A percentile compares a stretch with the other conserved stretches of the same genome.
Conservation (phyloP, 805 yeast species). For the Suhomyces kilbournensis region DNA sequence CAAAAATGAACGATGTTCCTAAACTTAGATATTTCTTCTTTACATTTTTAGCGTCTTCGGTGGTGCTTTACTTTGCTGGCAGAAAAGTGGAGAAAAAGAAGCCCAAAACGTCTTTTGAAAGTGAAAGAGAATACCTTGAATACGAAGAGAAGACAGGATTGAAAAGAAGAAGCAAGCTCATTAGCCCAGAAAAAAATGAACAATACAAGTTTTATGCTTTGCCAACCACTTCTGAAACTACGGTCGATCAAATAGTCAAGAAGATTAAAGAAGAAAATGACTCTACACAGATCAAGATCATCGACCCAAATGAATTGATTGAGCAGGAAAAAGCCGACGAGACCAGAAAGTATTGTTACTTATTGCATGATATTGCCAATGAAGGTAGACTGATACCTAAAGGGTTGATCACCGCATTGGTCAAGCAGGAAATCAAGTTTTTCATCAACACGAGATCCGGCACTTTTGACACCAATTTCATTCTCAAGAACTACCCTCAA, state of each 20-base stretch:
- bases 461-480: conserved; percentile 44
- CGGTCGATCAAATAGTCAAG: conserved; percentile 17
- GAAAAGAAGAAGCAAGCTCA: conserved; percentile 46
- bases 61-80: conserved; percentile 29
- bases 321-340: conserved; percentile 43
- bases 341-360: conserved; percentile 46
- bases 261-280: conserved; percentile 7
- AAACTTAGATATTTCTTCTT: conserved; percentile 36
- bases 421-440: conserved; percentile 36
- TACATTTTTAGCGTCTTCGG: conserved; percentile 32
- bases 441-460: conserved; percentile 36
- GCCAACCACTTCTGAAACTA: conserved; percentile 25
- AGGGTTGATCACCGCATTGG: conserved; percentile 51
- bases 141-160: conserved; percentile 50
- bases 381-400: conserved; percentile 30
- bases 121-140: conserved; percentile 48
- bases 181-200: conserved; percentile 34
- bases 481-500: conserved; percentile 59
- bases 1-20: conserved; percentile 17
- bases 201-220: conserved; percentile 42
- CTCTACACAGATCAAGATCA: conserved; percentile 30
- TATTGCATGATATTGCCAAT: conserved; percentile 45
- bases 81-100: conserved; percentile 24
- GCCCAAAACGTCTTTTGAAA: conserved; percentile 36
- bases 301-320: conserved; percentile 53